These are phyloP conservation scores for Komagataella populi DNA, from an alignment of 805 yeast species.

Conservation along the genomic window DNA sequence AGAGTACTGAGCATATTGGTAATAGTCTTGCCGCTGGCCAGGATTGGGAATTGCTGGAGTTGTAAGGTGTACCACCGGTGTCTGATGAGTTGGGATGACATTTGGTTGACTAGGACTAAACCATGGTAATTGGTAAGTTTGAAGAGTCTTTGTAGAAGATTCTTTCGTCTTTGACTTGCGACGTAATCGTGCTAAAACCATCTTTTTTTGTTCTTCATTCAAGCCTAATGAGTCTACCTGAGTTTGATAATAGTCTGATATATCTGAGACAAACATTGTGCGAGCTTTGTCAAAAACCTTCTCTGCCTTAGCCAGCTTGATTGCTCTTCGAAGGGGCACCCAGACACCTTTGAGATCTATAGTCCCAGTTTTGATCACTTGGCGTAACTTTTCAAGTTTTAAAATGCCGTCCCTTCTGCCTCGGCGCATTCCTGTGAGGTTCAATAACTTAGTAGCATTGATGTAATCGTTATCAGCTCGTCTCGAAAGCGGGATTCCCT, in stretches of 20 bases:
- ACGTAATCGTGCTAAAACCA: background rate
- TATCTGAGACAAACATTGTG: slow-evolving; percentile 43
- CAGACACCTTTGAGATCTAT: slow-evolving; percentile 85
- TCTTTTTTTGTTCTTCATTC: background rate
- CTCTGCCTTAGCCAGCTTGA: slow-evolving; percentile 70
- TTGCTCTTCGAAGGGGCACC: slow-evolving; percentile 78
- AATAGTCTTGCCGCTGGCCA: background rate
- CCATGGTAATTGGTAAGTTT: background rate
- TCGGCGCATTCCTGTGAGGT: slow-evolving; percentile 77
- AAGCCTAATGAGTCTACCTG: background rate
- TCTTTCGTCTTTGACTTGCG: background rate
- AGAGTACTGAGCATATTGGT: slow-evolving; percentile 42
- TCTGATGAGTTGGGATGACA: background rate
- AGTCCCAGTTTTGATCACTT: slow-evolving; percentile 74
- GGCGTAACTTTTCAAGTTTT: slow-evolving; percentile 62
- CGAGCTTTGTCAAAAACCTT: slow-evolving; percentile 54
- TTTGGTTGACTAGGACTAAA: background rate
- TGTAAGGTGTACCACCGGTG: background rate
- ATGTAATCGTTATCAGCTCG: slow-evolving; percentile 79
- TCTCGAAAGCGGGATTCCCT: slow-evolving; percentile 55
- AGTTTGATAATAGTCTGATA: slow-evolving; percentile 8
- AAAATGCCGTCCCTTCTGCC: slow-evolving; percentile 78
- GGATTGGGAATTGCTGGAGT: background rate
- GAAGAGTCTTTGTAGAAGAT: background rate
- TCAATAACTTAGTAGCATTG: slow-evolving; percentile 71